Conservation (phyloP, 495 filamentous ascomycete genomes). For the Trichodelitschia bisporula region DNA sequence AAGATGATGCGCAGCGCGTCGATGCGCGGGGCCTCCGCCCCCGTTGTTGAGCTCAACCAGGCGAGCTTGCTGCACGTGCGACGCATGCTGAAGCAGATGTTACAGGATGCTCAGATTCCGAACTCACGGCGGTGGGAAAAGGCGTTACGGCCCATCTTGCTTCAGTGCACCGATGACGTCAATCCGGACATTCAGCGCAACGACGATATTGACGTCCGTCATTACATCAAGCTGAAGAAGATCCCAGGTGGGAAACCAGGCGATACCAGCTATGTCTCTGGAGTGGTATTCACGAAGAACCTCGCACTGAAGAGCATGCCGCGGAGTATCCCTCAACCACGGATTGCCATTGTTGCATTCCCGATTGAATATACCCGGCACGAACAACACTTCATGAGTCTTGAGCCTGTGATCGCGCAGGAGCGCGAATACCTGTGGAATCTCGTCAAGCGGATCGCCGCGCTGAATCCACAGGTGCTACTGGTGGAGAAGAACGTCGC, state of each 20-base stretch:
- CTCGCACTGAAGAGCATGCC: constrained; percentile 90
- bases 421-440: constrained; percentile 88
- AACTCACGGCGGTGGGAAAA: constrained; percentile 64
- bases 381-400: constrained; percentile 92
- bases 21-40: constrained; percentile 49
- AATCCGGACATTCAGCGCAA: constrained; percentile 72
- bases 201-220: constrained; percentile 94
- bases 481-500: constrained; percentile 80
- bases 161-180: constrained; percentile 84
- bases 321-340: constrained; percentile 55
- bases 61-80: constrained; percentile 74
- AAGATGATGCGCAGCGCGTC: constrained; percentile 62
- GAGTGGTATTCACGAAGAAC: constrained; percentile 93
- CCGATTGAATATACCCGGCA: constrained; percentile 90
- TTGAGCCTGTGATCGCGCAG: constrained; percentile 90
- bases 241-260: constrained; percentile 71
- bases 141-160: constrained; percentile 69
- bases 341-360: constrained; percentile 83
- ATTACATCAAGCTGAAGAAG: constrained; percentile 95
- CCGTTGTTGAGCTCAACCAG: constrained; percentile 58
- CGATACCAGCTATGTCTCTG: constrained; percentile 85
- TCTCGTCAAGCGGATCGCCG: constrained; percentile 75
- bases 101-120: constrained; percentile 51
- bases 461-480: constrained; percentile 58
- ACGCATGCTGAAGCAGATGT: constrained; percentile 57